Conservation (phyloP, 176 grass and related monocot genomes). For the Oryza glumipatula region DNA sequence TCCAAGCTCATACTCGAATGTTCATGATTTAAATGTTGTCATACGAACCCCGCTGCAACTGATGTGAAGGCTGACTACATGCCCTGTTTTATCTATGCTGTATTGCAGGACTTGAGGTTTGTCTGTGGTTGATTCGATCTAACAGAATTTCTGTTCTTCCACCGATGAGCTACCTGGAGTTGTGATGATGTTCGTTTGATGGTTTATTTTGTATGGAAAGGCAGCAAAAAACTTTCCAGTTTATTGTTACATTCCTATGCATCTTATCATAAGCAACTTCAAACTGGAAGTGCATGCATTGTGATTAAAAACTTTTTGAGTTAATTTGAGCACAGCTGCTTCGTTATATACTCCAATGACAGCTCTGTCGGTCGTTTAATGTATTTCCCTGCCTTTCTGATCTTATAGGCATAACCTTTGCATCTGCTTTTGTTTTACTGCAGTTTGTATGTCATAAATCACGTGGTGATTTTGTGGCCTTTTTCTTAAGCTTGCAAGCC, state of each 20-base stretch:
- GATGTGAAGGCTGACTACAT: background rate
- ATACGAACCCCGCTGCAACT: background rate
- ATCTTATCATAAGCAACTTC: constrained; percentile 58
- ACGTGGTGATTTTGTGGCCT: background rate
- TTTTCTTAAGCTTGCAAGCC: background rate
- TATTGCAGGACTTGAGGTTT: constrained; percentile 42
- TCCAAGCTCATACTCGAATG: background rate
- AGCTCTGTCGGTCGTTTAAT: background rate
- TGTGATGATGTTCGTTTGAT: constrained; percentile 37
- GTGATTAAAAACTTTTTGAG: constrained; percentile 48
- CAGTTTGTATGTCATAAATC: no score
- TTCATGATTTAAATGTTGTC: background rate
- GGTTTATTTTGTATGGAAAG: constrained; percentile 49
- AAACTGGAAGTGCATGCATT: constrained; percentile 47
- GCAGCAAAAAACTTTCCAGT: constrained; percentile 44
- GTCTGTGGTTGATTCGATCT: constrained; percentile 8
- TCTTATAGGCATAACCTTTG: background rate
- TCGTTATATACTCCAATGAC: background rate
- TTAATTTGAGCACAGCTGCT: constrained; percentile 20
- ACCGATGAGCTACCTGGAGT: constrained; percentile 36
- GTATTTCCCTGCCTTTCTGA: background rate
- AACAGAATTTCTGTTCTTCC: constrained; percentile 14
- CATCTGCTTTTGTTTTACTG: background rate
- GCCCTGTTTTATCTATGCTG: background rate
- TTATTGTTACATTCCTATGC: constrained; percentile 24